Evolutionary conservation across 345 rosid species (phyloP), one percentile per base, ranked within the genome.

Genomic region (Litchi chinensis): DNA sequence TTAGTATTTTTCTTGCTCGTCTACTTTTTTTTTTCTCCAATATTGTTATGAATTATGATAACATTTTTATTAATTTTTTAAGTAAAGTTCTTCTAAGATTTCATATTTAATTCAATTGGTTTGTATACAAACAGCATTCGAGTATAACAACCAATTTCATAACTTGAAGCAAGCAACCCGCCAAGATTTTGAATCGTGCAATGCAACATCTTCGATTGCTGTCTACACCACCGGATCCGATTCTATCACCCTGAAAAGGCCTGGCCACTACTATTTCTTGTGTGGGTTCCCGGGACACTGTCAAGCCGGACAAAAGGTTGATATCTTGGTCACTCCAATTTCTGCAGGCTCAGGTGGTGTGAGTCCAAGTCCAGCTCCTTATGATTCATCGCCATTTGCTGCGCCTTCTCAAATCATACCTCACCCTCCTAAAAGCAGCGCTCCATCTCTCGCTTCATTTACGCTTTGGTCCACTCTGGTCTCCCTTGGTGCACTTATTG

Each of bases 201-300:
- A 60, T 60, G 65, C 65, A 10, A 60, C 65, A 21, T 60, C 65
- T 19, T 60, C 65, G 28, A 60, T 60, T 3, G 28, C 26, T 6
- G 65, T 19, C 24, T 60, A 60, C 65, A 60, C 12, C 24, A 60
- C 12, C 65, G 65, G 65, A 21, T 60, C 28, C 9, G 65, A 60
- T 28, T 60, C 65, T 13, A 65, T 65, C 19, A 32, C 41, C 4
- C 41, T 65, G 8, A 65, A 65, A 24, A 12, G 68, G 41, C 68
- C 68, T 65, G 68, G 68, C 9, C 68, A 65, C 68, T 65, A 65
- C 41, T 65, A 65, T 32, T 65, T 10, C 41, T 15, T 65, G 19
- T 65, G 68, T 15, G 68, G 68, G 16, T 65, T 65, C 41, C 68
- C 41, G 2, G 68, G 68, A 10, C 68, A 65, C 68, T 65, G 68